Evolutionary conservation across 2,329 filamentous ascomycete genomes (phyloP).

Genomic region (Alternaria arborescens): DNA sequence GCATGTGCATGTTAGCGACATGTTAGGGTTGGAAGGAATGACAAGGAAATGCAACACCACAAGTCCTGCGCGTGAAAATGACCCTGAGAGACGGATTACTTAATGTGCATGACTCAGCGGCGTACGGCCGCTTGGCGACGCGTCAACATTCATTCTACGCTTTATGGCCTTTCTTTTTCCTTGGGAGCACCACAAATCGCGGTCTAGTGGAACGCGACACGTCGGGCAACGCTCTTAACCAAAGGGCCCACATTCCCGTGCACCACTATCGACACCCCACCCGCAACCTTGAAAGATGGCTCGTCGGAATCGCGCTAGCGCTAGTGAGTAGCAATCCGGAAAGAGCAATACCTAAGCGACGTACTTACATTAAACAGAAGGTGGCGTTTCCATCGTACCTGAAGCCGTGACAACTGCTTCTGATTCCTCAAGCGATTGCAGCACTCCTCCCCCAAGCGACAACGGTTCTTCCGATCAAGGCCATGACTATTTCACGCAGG

Average conservation of each 20-base stretch:
- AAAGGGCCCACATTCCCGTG: not conserved
- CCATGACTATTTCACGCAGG: slow-evolving; percentile 1
- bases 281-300: not conserved
- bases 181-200: not conserved
- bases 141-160: not conserved
- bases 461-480: not conserved
- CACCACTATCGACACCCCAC: not conserved
- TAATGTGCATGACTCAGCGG: not conserved
- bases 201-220: not conserved
- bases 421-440: not conserved
- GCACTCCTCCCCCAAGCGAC: slow-evolving; percentile 5
- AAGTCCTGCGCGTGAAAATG: not conserved
- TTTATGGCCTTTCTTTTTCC: not conserved
- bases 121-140: not conserved
- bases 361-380: slow-evolving; percentile 3
- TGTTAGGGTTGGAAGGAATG: not conserved
- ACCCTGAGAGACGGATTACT: not conserved
- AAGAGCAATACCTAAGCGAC: not conserved
- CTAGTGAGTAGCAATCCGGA: not conserved
- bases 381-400: not conserved
- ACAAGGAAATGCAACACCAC: not conserved
- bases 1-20: not conserved
- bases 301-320: not conserved
- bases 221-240: not conserved
- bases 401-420: not conserved